These are phyloP conservation scores for Sphaerosporella brunnea DNA, from an alignment of 495 filamentous ascomycete genomes.

Conservation along the genomic window DNA sequence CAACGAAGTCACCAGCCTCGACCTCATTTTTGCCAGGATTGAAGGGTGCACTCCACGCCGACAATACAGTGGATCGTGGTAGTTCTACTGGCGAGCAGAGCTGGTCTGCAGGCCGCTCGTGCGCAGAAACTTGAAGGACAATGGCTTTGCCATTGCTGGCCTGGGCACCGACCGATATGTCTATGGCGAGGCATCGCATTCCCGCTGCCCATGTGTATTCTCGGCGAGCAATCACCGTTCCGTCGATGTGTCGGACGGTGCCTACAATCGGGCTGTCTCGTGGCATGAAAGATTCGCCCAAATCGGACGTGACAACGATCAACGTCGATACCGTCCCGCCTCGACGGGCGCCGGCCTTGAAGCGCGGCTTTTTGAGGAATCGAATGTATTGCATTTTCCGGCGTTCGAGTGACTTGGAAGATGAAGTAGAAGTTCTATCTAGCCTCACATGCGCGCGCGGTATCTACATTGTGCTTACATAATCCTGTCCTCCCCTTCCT, in stretches of 20 bases:
- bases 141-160: neutral
- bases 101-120: too few relatives aligned
- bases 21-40: neutral
- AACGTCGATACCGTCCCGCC: slow-evolving; percentile 32
- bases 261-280: slow-evolving; percentile 40
- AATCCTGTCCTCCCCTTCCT: too few relatives aligned
- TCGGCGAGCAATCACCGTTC: slow-evolving; percentile 29
- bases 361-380: slow-evolving; percentile 47
- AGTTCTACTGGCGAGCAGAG: too few relatives aligned
- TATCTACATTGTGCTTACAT: too few relatives aligned
- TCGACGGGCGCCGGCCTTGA: slow-evolving; percentile 26
- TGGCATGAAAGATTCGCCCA: slow-evolving; percentile 70
- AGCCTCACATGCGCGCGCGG: too few relatives aligned
- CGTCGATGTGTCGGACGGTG: slow-evolving; percentile 29
- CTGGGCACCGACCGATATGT: slow-evolving; percentile 11
- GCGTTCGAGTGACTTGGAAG: neutral
- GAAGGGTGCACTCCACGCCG: neutral
- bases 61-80: neutral
- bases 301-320: slow-evolving; percentile 74
- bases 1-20: neutral
- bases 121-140: neutral
- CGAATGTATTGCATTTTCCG: slow-evolving; percentile 55
- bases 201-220: slow-evolving; percentile 36
- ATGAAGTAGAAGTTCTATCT: too few relatives aligned
- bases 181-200: slow-evolving; percentile 35